Evolutionary conservation across 257 asterid species (phyloP), one percentile per base, ranked within the genome.

Genomic region (Phtheirospermum japonicum): DNA sequence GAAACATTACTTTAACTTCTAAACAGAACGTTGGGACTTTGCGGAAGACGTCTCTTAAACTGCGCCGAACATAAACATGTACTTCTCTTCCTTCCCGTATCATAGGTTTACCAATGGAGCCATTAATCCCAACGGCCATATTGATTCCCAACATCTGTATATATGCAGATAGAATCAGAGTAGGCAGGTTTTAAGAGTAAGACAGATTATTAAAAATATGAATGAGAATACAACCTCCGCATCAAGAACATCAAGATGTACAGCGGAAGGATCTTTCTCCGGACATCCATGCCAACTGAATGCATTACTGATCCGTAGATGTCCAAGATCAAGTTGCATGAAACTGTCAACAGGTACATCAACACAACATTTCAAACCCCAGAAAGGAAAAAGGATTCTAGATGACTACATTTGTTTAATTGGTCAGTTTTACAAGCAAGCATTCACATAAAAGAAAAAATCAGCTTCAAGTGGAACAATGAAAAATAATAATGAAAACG

Each of bases 261-360:
- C 96, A 53, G 99, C 83, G 10, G 96, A 83, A 71, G 97, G 88
- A 77, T 93, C 99, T 56, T 75, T 83, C 69, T 85, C 95, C 30
- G 90, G 85, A 75, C 68, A 77, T 18, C 97, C 99, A 77, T 86
- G 88, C 99, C 99, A 93, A 64, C 80, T 79, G 77, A 81, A 79
- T 16, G 84, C 75, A 76, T 93, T 93, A 75, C 61, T 78, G 39
- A 93, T 77, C 65, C 91, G 96, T 69, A 93, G 76, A 67, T 83
- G 94, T 52, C 99, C 97, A 65, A 93, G 97, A 82, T 93, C 99
- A 71, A 93, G 99, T 74, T 93, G 97, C 87, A 93, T 89, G 90
- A 85, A 93, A 71, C 99, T 93, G 96, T 59, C 59, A 59, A 61
- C 53, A 67, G 56, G 69, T 51, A 54, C 50, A 66, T 50, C 37